Percentiles rank a stretch among this genome's conserved stretches.
These are phyloP conservation scores for Pyronema omphalodes DNA, from an alignment of 495 filamentous ascomycete species.

Conservation along the genomic window DNA sequence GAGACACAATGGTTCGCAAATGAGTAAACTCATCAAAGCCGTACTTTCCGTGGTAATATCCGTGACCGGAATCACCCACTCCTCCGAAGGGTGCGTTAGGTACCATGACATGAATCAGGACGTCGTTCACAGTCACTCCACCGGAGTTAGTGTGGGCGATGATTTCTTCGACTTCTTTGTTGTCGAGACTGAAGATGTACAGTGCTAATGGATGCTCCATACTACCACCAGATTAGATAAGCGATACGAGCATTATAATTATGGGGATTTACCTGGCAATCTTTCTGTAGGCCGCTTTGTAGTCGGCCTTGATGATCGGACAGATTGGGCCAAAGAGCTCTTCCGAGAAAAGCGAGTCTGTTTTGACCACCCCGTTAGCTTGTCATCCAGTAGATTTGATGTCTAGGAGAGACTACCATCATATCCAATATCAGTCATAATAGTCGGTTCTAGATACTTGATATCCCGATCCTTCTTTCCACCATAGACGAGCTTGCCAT, in stretches of 20 bases:
- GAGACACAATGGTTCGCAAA: too few relatives aligned
- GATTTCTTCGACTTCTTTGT: not conserved
- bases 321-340: conserved; percentile 87
- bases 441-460: conserved; percentile 69
- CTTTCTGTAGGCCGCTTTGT: conserved; percentile 52
- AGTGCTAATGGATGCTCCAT: conserved; percentile 42
- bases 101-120: not conserved
- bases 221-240: too few relatives aligned
- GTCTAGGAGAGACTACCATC: conserved; percentile 17
- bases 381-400: too few relatives aligned
- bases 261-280: conserved; percentile 36
- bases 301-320: conserved; percentile 42
- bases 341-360: conserved; percentile 54
- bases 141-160: not conserved
- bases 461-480: conserved; percentile 34
- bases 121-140: not conserved
- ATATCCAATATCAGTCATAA: conserved; percentile 48
- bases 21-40: not conserved
- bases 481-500: conserved; percentile 45
- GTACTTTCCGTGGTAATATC: not conserved
- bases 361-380: too few relatives aligned
- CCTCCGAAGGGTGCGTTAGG: not conserved
- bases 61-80: not conserved
- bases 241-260: conserved; percentile 27
- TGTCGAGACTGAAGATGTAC: conserved; percentile 65